phyloP scores from a whole-genome alignment of 2,329 filamentous ascomycete species.

The Beauveria pseudobassiana region DNA sequence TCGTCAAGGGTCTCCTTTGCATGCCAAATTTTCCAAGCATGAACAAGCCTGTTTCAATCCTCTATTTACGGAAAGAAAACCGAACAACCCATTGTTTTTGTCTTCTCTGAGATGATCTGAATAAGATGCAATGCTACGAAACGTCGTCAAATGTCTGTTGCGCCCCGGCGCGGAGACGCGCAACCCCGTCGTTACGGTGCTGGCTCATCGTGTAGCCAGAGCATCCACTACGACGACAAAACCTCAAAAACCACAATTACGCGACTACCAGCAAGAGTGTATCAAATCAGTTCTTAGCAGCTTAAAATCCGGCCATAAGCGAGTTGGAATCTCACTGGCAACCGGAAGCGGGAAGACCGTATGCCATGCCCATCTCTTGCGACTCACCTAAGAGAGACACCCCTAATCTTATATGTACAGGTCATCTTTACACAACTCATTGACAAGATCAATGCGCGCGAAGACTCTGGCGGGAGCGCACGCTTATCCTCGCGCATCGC shows the following conservation, averaged over 20 bases:
- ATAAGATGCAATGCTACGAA: constrained; percentile 31
- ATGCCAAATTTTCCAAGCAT: background rate
- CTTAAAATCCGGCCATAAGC: constrained; percentile 62
- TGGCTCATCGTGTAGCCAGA: constrained; percentile 6
- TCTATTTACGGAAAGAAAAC: background rate
- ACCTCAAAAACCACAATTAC: constrained; percentile 45
- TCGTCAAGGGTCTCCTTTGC: background rate
- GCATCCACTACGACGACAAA: constrained; percentile 4
- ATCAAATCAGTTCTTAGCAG: constrained; percentile 72
- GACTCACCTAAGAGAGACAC: background rate
- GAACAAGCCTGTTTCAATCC: background rate
- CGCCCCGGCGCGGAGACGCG: constrained; percentile 14
- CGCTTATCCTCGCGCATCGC: constrained; percentile 85
- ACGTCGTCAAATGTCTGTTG: constrained; percentile 21
- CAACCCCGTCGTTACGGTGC: constrained; percentile 5
- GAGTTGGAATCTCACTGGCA: constrained; percentile 76
- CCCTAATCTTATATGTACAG: constrained; percentile 31
- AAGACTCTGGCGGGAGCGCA: constrained; percentile 57
- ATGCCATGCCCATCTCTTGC: constrained; percentile 21
- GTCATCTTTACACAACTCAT: constrained; percentile 97
- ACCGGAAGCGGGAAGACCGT: constrained; percentile 88
- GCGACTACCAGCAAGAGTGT: constrained; percentile 86
- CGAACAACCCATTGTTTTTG: background rate
- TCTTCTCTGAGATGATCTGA: background rate
- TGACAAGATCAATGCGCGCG: constrained; percentile 55